phyloP scores from a whole-genome alignment of 805 yeast species.

The Komagataella kurtzmanii region DNA sequence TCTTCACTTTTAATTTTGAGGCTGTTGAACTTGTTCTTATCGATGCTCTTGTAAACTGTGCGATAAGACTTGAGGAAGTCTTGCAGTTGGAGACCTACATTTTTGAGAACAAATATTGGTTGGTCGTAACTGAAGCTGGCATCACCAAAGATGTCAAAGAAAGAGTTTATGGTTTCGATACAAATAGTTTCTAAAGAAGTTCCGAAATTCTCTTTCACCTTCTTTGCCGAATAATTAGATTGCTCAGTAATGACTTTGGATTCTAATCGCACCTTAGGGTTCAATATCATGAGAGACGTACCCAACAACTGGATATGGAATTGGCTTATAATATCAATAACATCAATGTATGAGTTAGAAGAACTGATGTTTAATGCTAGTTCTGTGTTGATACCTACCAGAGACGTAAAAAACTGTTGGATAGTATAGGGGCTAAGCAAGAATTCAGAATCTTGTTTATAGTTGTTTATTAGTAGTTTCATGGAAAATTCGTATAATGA shows the following conservation, averaged over 20 bases:
- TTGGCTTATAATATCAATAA: background rate
- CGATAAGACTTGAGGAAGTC: constrained; percentile 33
- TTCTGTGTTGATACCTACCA: background rate
- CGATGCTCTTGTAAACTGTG: constrained; percentile 45
- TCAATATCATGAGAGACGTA: background rate
- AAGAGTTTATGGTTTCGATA: constrained; percentile 46
- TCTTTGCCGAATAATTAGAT: background rate
- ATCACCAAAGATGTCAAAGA: constrained; percentile 78
- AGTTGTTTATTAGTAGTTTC: constrained; percentile 1
- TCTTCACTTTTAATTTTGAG: constrained; percentile 57
- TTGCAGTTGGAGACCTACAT: constrained; percentile 28
- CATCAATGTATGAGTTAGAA: background rate
- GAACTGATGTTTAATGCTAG: background rate
- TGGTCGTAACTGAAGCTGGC: constrained; percentile 50
- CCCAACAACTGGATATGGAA: background rate
- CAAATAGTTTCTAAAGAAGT: constrained; percentile 15
- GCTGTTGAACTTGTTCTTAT: constrained; percentile 42
- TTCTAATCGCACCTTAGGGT: background rate
- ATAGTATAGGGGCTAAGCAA: background rate
- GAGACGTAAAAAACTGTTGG: background rate
- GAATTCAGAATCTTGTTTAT: background rate
- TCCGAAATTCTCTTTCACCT: background rate
- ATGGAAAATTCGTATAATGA: constrained; percentile 9
- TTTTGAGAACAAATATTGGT: constrained; percentile 46
- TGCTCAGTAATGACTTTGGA: background rate